These are phyloP conservation scores for Trichoderma sp. DNA, from an alignment of 2,329 filamentous ascomycete species.

Conservation along the genomic window DNA sequence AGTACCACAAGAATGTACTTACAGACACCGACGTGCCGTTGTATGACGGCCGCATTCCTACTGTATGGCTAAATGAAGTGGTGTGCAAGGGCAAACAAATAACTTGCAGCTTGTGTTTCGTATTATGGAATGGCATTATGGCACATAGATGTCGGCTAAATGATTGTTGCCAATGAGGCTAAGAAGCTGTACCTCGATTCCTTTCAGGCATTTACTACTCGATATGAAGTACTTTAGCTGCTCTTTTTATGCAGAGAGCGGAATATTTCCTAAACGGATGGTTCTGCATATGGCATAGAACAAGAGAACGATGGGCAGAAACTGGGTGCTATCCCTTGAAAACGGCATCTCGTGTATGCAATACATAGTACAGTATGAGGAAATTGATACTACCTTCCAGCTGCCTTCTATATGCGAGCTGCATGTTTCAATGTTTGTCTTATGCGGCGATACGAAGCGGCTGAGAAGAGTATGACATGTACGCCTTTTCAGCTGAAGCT, in stretches of 20 bases:
- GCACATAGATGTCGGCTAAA: neutral
- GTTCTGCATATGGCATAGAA: neutral
- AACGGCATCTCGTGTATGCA: neutral
- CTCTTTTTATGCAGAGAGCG: neutral
- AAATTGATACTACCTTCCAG: neutral
- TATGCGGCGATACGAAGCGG: slow-evolving; percentile 4
- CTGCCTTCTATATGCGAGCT: neutral
- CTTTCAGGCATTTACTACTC: neutral
- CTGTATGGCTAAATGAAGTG: neutral
- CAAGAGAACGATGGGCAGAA: neutral
- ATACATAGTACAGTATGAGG: neutral
- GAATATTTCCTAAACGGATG: neutral
- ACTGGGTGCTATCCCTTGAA: neutral
- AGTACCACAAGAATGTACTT: neutral
- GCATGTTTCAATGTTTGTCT: neutral
- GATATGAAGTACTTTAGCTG: neutral
- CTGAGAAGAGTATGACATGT: neutral
- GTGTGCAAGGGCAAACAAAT: neutral
- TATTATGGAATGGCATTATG: neutral
- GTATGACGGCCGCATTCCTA: neutral
- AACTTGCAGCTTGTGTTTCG: neutral
- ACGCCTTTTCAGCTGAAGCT: neutral
- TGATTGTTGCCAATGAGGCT: neutral
- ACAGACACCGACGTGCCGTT: neutral
- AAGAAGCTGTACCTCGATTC: neutral